Evolutionary conservation across 2,329 filamentous ascomycete genomes (phyloP).

Genomic region (Ophiostoma ulmi): DNA sequence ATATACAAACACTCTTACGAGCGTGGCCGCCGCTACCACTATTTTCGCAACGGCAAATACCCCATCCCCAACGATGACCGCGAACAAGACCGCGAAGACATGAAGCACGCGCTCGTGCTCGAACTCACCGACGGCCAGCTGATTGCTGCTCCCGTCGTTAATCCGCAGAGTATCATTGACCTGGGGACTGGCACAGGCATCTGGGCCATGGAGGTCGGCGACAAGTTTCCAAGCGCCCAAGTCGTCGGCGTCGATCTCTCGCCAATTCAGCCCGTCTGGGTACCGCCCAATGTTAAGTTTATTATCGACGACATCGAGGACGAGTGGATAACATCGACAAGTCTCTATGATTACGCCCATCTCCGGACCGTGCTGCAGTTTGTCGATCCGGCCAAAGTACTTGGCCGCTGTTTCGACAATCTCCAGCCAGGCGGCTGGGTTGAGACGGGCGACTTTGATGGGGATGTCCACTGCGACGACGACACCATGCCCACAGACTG

Average conservation of each 20-base stretch:
- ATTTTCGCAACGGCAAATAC: slow-evolving; percentile 42
- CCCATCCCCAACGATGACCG: slow-evolving; percentile 44
- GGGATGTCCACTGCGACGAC: slow-evolving; percentile 46
- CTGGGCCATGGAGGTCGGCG: slow-evolving; percentile 43
- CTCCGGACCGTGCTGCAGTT: slow-evolving; percentile 49
- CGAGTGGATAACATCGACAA: slow-evolving; percentile 49
- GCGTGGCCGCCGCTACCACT: slow-evolving; percentile 37
- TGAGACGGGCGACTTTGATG: slow-evolving; percentile 36
- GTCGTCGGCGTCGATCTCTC: slow-evolving; percentile 42
- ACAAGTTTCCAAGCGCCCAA: slow-evolving; percentile 39
- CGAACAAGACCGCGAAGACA: slow-evolving; percentile 44
- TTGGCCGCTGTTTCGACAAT: slow-evolving; percentile 32
- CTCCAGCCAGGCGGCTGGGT: slow-evolving; percentile 47
- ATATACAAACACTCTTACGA: slow-evolving; percentile 26
- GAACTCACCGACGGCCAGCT: slow-evolving; percentile 41
- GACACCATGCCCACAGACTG: slow-evolving; percentile 40
- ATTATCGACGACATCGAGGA: slow-evolving; percentile 58
- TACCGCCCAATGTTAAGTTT: slow-evolving; percentile 58
- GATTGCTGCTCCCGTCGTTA: slow-evolving; percentile 38
- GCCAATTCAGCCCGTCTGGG: slow-evolving; percentile 44
- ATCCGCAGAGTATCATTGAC: slow-evolving; percentile 43
- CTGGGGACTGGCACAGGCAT: slow-evolving; percentile 45
- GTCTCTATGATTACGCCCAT: slow-evolving; percentile 52
- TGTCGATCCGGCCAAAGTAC: slow-evolving; percentile 38
- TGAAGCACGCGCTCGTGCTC: slow-evolving; percentile 43